Base-by-base conservation (phyloP, 805 yeast genomes). In the Zygotorulaspora danielsina region DNA sequence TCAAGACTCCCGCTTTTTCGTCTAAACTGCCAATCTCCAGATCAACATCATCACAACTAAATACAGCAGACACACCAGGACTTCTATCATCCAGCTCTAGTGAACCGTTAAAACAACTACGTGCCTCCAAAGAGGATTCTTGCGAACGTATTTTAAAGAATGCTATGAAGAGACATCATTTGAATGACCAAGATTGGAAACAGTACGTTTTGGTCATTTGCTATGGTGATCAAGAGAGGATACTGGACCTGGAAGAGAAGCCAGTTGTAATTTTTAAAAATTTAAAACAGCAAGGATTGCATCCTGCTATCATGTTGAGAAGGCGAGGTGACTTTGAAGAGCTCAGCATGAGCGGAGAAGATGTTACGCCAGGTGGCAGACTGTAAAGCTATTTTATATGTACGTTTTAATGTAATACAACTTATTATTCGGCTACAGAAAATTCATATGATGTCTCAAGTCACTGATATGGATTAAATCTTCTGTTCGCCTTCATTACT, bases 271-370 rank as follows among this genome's bases (percentile, higher is more conserved):
- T 88, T 7, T 86, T 87, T 58, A 84, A 86, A 59, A 95, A 84
- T 54, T 69, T 90, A 18, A 87, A 79, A 56, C 95, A 84, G 45
- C 73, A 79, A 42, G 96, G 96, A 1, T 72, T 81, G 49, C 85
- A 83, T 55, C 97, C 97, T 0, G 84, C 93, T 1, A 87, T 89
- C 44, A 89, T 89, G 96, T 71, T 89, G 31, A 69, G 97, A 50
- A 93, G 86, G 50, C 73, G 82, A 36, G 95, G 88, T 25, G 81
- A 74, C 36, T 61, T 59, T 39, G 62, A 59, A 47, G 63, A 46
- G 36, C 40, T 46, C 40, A 60, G 41, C 24, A 41, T 42, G 19
- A 42, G 46, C 22, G 38, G 43, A 28, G 39, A 38, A 44, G 32
- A 43, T 13, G 42, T 43, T 7, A 53, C 55, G 4, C 56, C 59